Base-by-base conservation (phyloP, 805 yeast species). In the Yamadazyma sp. region DNA sequence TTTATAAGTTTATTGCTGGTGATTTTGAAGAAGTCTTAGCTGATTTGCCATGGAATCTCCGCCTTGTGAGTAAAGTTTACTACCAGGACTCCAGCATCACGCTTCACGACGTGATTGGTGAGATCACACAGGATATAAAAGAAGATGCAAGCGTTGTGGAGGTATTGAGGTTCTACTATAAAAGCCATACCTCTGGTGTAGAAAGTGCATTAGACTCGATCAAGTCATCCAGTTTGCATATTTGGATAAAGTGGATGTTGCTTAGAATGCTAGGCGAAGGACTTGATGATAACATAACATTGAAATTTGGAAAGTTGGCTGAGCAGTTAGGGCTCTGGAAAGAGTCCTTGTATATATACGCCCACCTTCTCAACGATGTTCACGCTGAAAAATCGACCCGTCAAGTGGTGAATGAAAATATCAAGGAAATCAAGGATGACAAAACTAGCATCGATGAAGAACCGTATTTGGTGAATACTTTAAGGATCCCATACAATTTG, bases 1-100 rank as follows among this genome's bases (percentile, higher is more conserved):
- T 87, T 1, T 84, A 82, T 57, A 77, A 77, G 43, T 58, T 90
- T 3, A 63, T 90, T 12, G 65, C 84, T 2, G 85, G 86, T 9
- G 62, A 70, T 6, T 52, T 62, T 15, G 54, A 60, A 3, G 59
- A 64, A 3, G 59, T 72, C 12, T 46, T 68, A 3, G 61, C 60
- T 2, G 76, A 70, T 1, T 66, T 84, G 19, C 73, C 82, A 11
- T 85, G 96, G 95, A 70, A 75, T 41, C 65, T 82, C 21, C 68
- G 75, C 16, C 65, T 90, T 21, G 77, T 80, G 1, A 47, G 85
- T 37, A 54, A 69, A 13, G 48, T 89, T n/a, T 77, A 76, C 52
- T 90, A 81, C 58, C 87, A 85, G 6, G 73, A 75, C 44, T 29
- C 44, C 8, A 32, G 35, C 16, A 28, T 29, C 10, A 26, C 29